These are phyloP conservation scores for Allomyces arbusculus DNA, from an alignment of 192 early-diverging fungal species.

Conservation along the genomic window DNA sequence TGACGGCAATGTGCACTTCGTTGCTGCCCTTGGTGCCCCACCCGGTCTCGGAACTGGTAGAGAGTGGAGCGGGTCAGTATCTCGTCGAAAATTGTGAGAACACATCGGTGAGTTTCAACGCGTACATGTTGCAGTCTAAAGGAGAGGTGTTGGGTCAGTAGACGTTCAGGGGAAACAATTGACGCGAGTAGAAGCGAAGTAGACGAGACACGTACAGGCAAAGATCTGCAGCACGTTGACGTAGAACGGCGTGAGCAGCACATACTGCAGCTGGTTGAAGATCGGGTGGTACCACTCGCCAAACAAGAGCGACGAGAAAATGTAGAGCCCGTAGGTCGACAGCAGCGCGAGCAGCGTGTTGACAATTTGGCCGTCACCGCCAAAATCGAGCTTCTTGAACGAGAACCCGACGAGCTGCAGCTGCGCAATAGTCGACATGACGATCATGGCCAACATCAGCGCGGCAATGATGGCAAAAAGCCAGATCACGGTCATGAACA, in stretches of 20 bases:
- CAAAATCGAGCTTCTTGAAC: background rate
- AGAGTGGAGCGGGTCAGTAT: background rate
- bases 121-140: no score
- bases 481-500: background rate
- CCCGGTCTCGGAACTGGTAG: background rate
- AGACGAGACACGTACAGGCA: background rate
- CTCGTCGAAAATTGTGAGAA: no score
- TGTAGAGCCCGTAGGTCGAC: background rate
- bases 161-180: no score
- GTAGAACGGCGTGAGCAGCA: background rate
- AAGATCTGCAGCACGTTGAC: background rate
- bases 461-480: background rate
- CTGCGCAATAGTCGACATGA: background rate
- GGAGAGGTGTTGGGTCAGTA: no score
- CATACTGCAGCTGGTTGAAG: background rate
- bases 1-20: background rate
- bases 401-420: background rate
- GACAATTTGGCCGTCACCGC: background rate
- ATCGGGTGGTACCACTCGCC: background rate
- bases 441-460: background rate
- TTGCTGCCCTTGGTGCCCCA: background rate
- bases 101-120: no score
- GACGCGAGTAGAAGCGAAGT: no score
- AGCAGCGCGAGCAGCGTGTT: background rate
- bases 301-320: background rate